Percentiles rank a stretch among this genome's conserved stretches.
phyloP scores from a whole-genome alignment of 768 basidiomycete species.

The Russula compacta region DNA sequence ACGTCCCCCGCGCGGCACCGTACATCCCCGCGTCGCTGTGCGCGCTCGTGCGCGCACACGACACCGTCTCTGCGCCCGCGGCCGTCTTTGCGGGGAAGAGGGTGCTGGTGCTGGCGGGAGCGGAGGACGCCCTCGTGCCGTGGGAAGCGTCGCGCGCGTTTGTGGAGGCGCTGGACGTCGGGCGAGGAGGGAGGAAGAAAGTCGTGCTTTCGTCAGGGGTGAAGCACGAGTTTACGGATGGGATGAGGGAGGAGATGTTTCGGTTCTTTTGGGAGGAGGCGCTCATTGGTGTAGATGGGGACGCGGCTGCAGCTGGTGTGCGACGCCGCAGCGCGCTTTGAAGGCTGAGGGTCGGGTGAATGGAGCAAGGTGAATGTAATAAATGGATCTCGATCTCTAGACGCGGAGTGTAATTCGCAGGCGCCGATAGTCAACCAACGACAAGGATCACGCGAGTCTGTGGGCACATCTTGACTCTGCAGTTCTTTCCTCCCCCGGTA shows the following conservation, averaged over 20 bases:
- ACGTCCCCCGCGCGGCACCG: constrained; percentile 40
- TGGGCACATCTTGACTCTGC: no score
- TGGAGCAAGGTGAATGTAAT: background rate
- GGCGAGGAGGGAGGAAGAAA: constrained; percentile 26
- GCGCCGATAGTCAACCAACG: background rate
- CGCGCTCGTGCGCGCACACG: constrained; percentile 36
- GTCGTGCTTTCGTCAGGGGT: constrained; percentile 25
- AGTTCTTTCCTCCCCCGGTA: no score
- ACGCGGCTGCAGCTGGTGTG: background rate
- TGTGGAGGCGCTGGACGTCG: constrained; percentile 26
- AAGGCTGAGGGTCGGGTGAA: background rate
- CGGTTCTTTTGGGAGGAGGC: constrained; percentile 20
- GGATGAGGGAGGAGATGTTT: constrained; percentile 29
- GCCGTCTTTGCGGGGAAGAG: constrained; percentile 60
- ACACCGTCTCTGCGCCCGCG: constrained; percentile 40
- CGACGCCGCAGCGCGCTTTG: background rate
- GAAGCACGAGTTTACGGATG: constrained; percentile 30
- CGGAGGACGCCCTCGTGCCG: constrained; percentile 31
- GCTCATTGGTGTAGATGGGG: no score
- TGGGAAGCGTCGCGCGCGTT: constrained; percentile 24
- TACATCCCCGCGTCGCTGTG: constrained; percentile 48
- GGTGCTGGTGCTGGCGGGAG: constrained; percentile 62
- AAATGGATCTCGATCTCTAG: background rate
- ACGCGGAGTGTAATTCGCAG: background rate
- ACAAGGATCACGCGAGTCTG: no score